A percentile compares a stretch with the other conserved stretches of the same genome.
Evolutionary conservation across 306 rosid species (phyloP).

Genomic region (Inga leiocalycina): DNA sequence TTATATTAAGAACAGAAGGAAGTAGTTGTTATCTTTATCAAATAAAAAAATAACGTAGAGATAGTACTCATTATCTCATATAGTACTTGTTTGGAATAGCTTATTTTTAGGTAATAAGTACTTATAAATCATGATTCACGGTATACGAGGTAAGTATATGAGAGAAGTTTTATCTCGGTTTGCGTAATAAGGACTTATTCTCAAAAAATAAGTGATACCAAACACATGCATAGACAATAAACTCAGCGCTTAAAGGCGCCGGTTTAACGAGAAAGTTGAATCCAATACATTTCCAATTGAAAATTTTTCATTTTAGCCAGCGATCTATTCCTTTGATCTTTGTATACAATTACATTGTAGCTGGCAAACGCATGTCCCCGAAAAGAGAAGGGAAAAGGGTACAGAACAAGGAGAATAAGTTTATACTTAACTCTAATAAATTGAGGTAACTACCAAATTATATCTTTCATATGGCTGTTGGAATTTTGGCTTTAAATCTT

Average conservation of each 20-base stretch:
- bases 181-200: too few relatives aligned
- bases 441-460: background rate
- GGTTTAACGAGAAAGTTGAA: background rate
- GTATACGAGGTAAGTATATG: too few relatives aligned
- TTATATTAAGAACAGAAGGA: too few relatives aligned
- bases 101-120: too few relatives aligned
- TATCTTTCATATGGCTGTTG: background rate
- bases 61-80: background rate
- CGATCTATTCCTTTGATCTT: background rate
- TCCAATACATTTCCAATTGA: background rate
- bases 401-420: too few relatives aligned
- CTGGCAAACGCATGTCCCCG: background rate
- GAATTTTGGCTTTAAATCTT: conserved; percentile 36
- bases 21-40: too few relatives aligned
- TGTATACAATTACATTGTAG: background rate
- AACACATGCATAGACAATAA: background rate
- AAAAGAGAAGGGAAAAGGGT: background rate
- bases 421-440: background rate
- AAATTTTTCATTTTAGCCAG: background rate
- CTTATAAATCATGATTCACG: too few relatives aligned
- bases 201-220: too few relatives aligned
- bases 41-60: background rate
- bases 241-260: background rate
- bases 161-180: too few relatives aligned
- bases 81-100: too few relatives aligned